Conservation (phyloP, 768 basidiomycete species). For the Amanita jacksonii region DNA sequence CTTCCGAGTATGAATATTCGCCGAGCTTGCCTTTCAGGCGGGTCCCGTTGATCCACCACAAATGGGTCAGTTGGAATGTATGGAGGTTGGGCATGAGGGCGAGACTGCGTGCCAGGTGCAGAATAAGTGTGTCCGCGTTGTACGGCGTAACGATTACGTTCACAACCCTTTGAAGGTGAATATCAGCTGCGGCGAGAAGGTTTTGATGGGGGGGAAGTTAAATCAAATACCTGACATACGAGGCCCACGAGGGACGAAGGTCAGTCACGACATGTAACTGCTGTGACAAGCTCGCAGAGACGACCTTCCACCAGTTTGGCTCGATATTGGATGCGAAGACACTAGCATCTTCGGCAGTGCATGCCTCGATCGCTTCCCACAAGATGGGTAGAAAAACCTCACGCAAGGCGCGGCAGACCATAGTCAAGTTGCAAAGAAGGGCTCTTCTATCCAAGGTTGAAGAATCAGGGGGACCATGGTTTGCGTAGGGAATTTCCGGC, state of each 20-base stretch:
- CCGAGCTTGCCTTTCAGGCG: no score
- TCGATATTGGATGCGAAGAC: not conserved
- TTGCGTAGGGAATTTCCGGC: not conserved
- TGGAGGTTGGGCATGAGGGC: slow-evolving; percentile 1
- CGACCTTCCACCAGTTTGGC: slow-evolving; percentile 1
- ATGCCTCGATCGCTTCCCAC: slow-evolving; percentile 1
- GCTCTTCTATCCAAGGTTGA: not conserved
- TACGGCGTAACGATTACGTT: not conserved
- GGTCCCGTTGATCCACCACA: not conserved
- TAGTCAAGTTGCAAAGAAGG: not conserved
- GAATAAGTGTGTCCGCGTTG: not conserved
- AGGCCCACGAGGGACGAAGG: not conserved
- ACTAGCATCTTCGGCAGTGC: not conserved
- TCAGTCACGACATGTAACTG: not conserved
- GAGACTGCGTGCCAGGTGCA: not conserved
- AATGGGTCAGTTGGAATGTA: slow-evolving; percentile 1
- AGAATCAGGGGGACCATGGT: not conserved
- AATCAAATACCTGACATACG: not conserved
- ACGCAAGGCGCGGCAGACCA: slow-evolving; percentile 1
- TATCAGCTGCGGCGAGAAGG: no score
- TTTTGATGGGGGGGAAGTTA: not conserved
- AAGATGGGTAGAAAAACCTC: not conserved
- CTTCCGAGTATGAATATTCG: no score
- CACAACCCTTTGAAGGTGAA: no score
- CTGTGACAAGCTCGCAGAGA: not conserved